Base-by-base conservation (phyloP, 108 stramenopile genomes). In the Nitzschia sp. region DNA sequence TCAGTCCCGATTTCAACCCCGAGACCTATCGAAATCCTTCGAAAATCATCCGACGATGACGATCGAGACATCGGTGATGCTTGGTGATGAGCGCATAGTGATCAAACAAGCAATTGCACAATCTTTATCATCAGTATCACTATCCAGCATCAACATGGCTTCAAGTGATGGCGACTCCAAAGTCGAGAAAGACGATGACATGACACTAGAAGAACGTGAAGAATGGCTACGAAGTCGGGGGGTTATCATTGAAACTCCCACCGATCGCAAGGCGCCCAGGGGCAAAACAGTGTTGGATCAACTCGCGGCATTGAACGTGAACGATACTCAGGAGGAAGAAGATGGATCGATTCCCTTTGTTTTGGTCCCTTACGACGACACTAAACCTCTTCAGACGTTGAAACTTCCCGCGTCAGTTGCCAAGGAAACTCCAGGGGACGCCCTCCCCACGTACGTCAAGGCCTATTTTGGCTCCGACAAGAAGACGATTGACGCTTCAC, bases 141-240 rank as follows among this genome's bases (percentile, higher is more conserved):
- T n/a, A n/a, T n/a, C n/a, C n/a, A n/a, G n/a, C n/a, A n/a, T n/a
- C n/a, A n/a, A n/a, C n/a, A n/a, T n/a, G n/a, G n/a, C n/a, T n/a
- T n/a, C n/a, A n/a, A n/a, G n/a, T n/a, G n/a, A n/a, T n/a, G n/a
- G n/a, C n/a, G n/a, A n/a, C n/a, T n/a, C n/a, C n/a, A n/a, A n/a
- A n/a, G n/a, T n/a, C n/a, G 25, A 62, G 24, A 77, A 83, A n/a
- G 77, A 73, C 2, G 79, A 79, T 17, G 74, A 82, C 45, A 88
- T 92, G 90, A 84, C 85, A 15, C 72, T 73, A 23, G 65, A 78
- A 34, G 86, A 93, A 58, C 74, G 92, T 42, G 68, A 85, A 77
- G 69, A 78, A 46, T 93, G 85, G 79, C 82, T 93, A 1, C 64
- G 84, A 11, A 84, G 89, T 31, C 78, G 86, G 3, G 82, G 77